Conservation (phyloP, 768 basidiomycete genomes). For the Xerocomus spinulosus region DNA sequence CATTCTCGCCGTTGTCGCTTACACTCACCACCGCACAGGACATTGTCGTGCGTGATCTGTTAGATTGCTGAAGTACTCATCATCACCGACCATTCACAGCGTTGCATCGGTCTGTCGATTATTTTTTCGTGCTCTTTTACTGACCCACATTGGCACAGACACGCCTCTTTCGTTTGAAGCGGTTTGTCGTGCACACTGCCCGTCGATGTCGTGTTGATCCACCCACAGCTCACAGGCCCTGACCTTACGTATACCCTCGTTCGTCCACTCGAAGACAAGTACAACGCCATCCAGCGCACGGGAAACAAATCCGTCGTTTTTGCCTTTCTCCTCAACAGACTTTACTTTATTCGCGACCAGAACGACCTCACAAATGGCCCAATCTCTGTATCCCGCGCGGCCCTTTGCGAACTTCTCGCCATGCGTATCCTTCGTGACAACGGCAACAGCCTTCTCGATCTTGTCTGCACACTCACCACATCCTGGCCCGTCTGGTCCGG, state of each 20-base stretch:
- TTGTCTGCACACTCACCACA: conserved; percentile 69
- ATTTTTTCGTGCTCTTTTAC: background rate
- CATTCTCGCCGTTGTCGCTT: background rate
- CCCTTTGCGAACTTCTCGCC: conserved; percentile 87
- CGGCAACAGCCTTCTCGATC: conserved; percentile 61
- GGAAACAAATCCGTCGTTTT: conserved; percentile 86
- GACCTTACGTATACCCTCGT: conserved; percentile 90
- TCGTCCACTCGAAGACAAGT: conserved; percentile 85
- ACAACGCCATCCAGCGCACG: conserved; percentile 59
- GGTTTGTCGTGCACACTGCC: conserved; percentile 37
- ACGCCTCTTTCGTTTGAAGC: conserved; percentile 81
- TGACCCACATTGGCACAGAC: conserved; percentile 42
- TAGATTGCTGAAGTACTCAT: conserved; percentile 1
- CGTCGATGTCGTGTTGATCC: conserved; percentile 7
- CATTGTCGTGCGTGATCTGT: conserved; percentile 43
- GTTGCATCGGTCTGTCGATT: conserved; percentile 57
- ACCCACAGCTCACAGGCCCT: conserved; percentile 64
- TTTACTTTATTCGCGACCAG: conserved; percentile 79
- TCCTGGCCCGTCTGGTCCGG: conserved; percentile 80
- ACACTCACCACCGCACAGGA: conserved; percentile 43
- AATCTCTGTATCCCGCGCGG: conserved; percentile 70
- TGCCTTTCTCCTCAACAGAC: conserved; percentile 81
- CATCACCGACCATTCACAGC: conserved; percentile 36
- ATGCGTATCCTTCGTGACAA: conserved; percentile 72
- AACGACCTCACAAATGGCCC: conserved; percentile 58